Conservation (phyloP, 306 rosid species). For the Abrus precatorius region DNA sequence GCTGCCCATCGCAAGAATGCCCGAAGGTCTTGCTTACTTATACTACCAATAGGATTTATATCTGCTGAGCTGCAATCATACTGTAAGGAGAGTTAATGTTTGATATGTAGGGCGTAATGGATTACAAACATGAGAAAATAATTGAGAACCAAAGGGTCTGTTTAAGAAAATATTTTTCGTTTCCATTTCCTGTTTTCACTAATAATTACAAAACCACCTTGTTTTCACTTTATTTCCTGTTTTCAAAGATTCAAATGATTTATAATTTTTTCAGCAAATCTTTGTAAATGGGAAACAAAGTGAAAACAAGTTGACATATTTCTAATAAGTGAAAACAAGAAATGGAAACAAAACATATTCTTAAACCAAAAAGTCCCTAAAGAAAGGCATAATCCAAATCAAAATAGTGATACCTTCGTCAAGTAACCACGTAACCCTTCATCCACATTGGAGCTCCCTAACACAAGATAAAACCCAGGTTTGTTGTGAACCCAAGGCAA, state of each 20-base stretch:
- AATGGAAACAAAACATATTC: constrained; percentile 11
- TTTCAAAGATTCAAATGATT: neutral
- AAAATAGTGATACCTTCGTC: constrained; percentile 72
- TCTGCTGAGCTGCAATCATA: constrained; percentile 97
- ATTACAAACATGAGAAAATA: constrained; percentile 25
- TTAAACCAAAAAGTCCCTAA: neutral
- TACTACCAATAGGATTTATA: constrained; percentile 95
- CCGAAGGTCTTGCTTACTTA: constrained; percentile 92
- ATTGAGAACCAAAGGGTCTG: neutral
- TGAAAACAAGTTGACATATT: neutral
- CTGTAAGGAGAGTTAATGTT: constrained; percentile 56
- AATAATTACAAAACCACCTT: constrained; percentile 3
- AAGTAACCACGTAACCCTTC: constrained; percentile 93
- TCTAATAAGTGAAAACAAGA: neutral
- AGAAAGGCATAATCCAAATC: neutral
- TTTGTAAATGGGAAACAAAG: neutral
- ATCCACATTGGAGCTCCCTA: constrained; percentile 95
- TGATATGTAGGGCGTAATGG: constrained; percentile 32
- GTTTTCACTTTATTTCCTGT: neutral
- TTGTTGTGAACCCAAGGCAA: constrained; percentile 97
- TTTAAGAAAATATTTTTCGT: neutral
- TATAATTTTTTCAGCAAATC: neutral
- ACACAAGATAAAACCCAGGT: constrained; percentile 91
- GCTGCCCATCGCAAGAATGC: constrained; percentile 93
- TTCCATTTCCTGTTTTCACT: constrained; percentile 1